Evolutionary conservation across 2,329 filamentous ascomycete species (phyloP).

Genomic region (Ophiocordyceps camponoti-floridani): DNA sequence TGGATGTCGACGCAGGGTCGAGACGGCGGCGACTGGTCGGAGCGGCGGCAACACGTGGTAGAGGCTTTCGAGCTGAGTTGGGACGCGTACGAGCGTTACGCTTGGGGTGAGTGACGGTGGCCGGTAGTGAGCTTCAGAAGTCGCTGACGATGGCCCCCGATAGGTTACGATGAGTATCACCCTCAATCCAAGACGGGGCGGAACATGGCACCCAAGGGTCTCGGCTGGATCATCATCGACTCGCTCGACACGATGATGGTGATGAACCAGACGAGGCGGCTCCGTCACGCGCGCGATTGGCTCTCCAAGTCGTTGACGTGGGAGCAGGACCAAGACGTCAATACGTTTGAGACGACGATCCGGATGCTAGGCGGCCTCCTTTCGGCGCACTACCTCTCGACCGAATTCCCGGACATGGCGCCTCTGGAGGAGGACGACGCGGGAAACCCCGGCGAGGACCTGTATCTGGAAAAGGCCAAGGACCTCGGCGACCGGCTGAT

Average conservation of each 20-base stretch:
- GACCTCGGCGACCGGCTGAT: slow-evolving; percentile 80
- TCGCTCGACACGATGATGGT: slow-evolving; percentile 91
- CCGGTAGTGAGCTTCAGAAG: neutral
- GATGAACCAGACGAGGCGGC: slow-evolving; percentile 84
- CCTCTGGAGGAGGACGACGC: slow-evolving; percentile 53
- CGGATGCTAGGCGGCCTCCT: slow-evolving; percentile 89
- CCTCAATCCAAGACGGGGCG: slow-evolving; percentile 62
- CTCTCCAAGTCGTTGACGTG: slow-evolving; percentile 65
- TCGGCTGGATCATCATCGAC: slow-evolving; percentile 98
- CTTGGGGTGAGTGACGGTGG: slow-evolving; percentile 56
- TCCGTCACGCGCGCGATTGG: slow-evolving; percentile 79
- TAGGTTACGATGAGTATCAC: slow-evolving; percentile 71
- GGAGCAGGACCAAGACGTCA: slow-evolving; percentile 87
- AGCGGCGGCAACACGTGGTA: slow-evolving; percentile 62
- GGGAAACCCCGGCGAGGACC: slow-evolving; percentile 61
- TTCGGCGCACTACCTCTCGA: slow-evolving; percentile 89
- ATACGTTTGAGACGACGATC: slow-evolving; percentile 95
- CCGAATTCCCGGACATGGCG: slow-evolving; percentile 60
- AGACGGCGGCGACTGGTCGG: slow-evolving; percentile 50
- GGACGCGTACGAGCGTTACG: slow-evolving; percentile 82
- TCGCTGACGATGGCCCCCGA: slow-evolving; percentile 1
- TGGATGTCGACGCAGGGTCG: slow-evolving; percentile 36
- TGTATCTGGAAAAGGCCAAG: slow-evolving; percentile 91
- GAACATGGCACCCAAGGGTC: slow-evolving; percentile 73
- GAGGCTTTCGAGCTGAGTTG: slow-evolving; percentile 85